A percentile compares a stretch with the other conserved stretches of the same genome.
phyloP scores from a whole-genome alignment of 495 filamentous ascomycete species.

The Ramalina peruviana region DNA sequence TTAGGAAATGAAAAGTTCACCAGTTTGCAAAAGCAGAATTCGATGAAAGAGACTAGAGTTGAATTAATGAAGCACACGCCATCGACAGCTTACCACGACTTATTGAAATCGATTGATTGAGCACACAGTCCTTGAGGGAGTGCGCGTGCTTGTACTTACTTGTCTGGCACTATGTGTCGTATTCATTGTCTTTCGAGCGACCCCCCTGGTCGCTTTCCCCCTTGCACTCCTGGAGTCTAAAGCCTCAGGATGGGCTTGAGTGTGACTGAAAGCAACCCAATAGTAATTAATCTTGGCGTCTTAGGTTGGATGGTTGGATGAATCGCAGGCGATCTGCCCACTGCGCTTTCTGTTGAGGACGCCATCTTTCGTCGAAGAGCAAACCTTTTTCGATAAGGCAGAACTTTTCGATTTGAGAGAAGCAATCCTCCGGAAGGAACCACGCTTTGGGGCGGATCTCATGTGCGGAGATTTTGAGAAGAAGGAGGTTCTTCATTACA shows the following conservation, averaged over 20 bases:
- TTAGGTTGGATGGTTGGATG: slow-evolving; percentile 10
- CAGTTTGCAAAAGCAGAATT: background rate
- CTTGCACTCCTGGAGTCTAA: too few species aligned
- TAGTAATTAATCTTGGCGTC: background rate
- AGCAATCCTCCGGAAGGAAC: background rate
- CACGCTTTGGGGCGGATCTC: background rate
- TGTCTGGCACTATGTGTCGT: background rate
- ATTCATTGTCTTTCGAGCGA: background rate
- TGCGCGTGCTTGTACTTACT: background rate
- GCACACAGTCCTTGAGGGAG: slow-evolving; percentile 1
- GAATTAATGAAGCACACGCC: background rate
- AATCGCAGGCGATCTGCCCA: slow-evolving; percentile 5
- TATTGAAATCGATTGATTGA: background rate
- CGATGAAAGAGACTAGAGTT: background rate
- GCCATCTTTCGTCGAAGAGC: background rate
- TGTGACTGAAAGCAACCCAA: background rate
- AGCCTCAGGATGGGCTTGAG: too few species aligned
- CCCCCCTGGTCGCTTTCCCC: background rate
- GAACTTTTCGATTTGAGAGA: background rate
- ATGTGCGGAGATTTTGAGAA: slow-evolving; percentile 5
- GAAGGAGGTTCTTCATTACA: background rate
- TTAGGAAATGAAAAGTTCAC: background rate
- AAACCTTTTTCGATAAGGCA: background rate
- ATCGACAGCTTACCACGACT: background rate
- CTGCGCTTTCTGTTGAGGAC: slow-evolving; percentile 1